A percentile compares a stretch with the other conserved stretches of the same genome.
phyloP scores from a whole-genome alignment of 495 filamentous ascomycete genomes.

The Cudoniella acicularis region DNA sequence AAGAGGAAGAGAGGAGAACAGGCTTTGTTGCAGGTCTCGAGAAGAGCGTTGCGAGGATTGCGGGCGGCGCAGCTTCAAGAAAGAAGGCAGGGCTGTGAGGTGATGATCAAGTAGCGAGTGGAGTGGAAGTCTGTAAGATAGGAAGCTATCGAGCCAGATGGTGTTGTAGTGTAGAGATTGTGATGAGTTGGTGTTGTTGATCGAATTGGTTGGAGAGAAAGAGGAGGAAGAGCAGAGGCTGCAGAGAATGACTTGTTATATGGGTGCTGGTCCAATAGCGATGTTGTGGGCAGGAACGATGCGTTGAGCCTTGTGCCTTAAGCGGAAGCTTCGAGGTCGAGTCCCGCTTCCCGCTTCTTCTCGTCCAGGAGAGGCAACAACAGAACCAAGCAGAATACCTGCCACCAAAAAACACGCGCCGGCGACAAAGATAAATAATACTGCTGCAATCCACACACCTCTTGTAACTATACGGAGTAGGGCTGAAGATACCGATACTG shows the following conservation, averaged over 20 bases:
- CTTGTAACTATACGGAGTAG: slow-evolving; percentile 1
- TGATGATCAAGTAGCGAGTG: slow-evolving; percentile 23
- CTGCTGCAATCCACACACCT: not conserved
- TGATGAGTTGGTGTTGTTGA: slow-evolving; percentile 18
- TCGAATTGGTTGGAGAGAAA: slow-evolving; percentile 6
- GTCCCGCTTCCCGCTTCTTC: not conserved
- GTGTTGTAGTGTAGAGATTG: slow-evolving; percentile 25
- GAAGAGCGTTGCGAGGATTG: not conserved
- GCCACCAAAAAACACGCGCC: not conserved
- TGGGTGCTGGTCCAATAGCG: slow-evolving; percentile 13
- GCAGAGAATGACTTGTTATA: slow-evolving; percentile 16
- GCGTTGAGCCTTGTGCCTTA: not conserved
- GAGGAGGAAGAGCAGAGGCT: slow-evolving; percentile 23
- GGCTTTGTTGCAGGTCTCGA: not conserved
- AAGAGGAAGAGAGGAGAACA: not conserved
- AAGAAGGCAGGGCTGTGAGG: slow-evolving; percentile 12
- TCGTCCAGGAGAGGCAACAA: not conserved
- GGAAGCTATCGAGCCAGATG: slow-evolving; percentile 31
- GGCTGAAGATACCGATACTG: slow-evolving; percentile 15
- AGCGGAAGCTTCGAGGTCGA: not conserved
- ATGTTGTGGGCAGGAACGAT: slow-evolving; percentile 16
- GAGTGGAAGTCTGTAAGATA: slow-evolving; percentile 25
- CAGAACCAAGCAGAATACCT: not conserved
- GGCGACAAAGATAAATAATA: not conserved
- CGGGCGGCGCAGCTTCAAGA: slow-evolving; percentile 1